Evolutionary conservation across 768 basidiomycete genomes (phyloP).

Genomic region (Lactarius deliciosus): DNA sequence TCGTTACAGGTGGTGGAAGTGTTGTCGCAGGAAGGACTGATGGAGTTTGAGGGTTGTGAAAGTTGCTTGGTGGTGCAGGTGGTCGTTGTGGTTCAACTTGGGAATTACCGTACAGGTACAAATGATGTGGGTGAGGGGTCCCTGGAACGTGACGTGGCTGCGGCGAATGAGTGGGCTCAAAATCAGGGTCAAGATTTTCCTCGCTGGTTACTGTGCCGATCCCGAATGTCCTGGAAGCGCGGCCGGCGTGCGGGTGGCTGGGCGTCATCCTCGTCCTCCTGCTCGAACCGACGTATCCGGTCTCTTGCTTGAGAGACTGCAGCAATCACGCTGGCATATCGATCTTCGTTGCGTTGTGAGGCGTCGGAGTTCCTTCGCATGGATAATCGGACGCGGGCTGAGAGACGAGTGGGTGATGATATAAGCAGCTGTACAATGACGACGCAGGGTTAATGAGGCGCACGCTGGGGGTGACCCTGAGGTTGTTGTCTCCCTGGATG

Average conservation of each 20-base stretch:
- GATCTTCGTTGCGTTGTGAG: slow-evolving; percentile 12
- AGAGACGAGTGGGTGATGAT: background rate
- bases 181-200: slow-evolving; percentile 16
- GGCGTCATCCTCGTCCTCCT: background rate
- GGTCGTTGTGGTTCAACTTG: slow-evolving; percentile 21
- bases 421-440: background rate
- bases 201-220: slow-evolving; percentile 15
- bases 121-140: slow-evolving; percentile 15
- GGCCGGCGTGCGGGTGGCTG: background rate
- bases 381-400: slow-evolving; percentile 20
- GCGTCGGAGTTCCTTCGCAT: slow-evolving; percentile 23
- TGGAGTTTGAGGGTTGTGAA: background rate
- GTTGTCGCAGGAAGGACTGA: slow-evolving; percentile 4
- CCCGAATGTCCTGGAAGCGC: slow-evolving; percentile 20
- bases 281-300: slow-evolving; percentile 8
- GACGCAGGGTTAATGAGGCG: background rate
- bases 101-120: background rate
- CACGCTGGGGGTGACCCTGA: slow-evolving; percentile 18
- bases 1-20: background rate
- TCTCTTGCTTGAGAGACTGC: slow-evolving; percentile 20
- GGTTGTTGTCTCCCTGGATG: slow-evolving; percentile 14
- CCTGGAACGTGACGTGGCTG: slow-evolving; percentile 26
- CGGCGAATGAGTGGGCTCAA: slow-evolving; percentile 15
- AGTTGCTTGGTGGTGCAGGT: slow-evolving; percentile 6
- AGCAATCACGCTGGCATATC: slow-evolving; percentile 16